phyloP scores from a whole-genome alignment of 1,284 basidiomycete species.

The Irpex sp. region DNA sequence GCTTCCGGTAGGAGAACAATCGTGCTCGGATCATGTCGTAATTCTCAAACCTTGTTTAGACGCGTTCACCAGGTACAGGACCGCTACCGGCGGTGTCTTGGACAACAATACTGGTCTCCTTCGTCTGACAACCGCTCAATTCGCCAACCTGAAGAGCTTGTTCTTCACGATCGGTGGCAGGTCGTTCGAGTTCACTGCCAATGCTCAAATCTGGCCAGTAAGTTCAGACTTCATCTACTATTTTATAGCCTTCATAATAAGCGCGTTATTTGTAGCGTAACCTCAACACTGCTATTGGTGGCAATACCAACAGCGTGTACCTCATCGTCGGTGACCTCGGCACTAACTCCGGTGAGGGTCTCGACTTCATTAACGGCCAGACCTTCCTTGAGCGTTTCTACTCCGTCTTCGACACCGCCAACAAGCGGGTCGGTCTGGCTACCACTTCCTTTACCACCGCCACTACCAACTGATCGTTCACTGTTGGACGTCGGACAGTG shows the following conservation, averaged over 20 bases:
- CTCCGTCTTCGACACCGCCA: slow-evolving; percentile 54
- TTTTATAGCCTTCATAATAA: too few species aligned
- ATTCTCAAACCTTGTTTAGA: slow-evolving; percentile 7
- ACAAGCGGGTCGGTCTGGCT: slow-evolving; percentile 42
- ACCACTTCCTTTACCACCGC: slow-evolving; percentile 37
- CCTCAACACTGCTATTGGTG: slow-evolving; percentile 27
- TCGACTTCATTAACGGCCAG: slow-evolving; percentile 31
- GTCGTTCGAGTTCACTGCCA: slow-evolving; percentile 42
- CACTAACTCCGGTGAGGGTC: slow-evolving; percentile 17
- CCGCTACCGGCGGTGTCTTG: slow-evolving; percentile 21
- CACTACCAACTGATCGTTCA: slow-evolving; percentile 31
- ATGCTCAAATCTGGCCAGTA: slow-evolving; percentile 58
- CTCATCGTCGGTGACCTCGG: slow-evolving; percentile 24
- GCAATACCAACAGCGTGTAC: slow-evolving; percentile 21
- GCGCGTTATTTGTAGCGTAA: neutral
- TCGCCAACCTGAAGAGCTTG: slow-evolving; percentile 23
- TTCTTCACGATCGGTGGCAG: slow-evolving; percentile 26
- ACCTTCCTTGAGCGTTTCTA: slow-evolving; percentile 55
- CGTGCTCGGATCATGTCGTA: neutral
- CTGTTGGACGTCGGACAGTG: neutral
- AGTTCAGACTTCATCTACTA: slow-evolving; percentile 18
- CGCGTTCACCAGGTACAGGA: slow-evolving; percentile 22
- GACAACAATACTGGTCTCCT: slow-evolving; percentile 25
- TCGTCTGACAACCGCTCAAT: slow-evolving; percentile 20
- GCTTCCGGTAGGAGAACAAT: slow-evolving; percentile 24